Percentiles rank a stretch among this genome's conserved stretches.
These are phyloP conservation scores for Microbotryum silenes-acaulis DNA, from an alignment of 1,284 basidiomycete species.

Conservation along the genomic window DNA sequence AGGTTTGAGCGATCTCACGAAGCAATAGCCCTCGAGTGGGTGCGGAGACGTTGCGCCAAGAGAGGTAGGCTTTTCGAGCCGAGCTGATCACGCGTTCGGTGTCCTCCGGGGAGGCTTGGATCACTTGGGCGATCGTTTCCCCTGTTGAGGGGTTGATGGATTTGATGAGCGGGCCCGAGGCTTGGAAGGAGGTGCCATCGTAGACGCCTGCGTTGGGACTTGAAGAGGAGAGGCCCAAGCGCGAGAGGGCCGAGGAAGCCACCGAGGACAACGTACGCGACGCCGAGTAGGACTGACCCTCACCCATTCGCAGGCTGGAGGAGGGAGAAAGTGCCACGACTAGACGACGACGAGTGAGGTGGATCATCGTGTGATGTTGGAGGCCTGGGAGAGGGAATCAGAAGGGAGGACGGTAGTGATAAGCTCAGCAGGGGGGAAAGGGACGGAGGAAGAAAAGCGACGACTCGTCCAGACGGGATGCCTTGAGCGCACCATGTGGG, in stretches of 20 bases:
- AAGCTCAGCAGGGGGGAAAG: too few species aligned
- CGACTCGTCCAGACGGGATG: too few species aligned
- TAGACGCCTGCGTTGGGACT: conserved; percentile 31
- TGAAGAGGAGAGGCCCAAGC: conserved; percentile 19
- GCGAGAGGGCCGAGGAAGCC: conserved; percentile 13
- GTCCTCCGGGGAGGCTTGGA: conserved; percentile 59
- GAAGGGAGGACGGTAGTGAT: too few species aligned
- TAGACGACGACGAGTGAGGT: too few species aligned
- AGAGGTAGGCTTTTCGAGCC: conserved; percentile 60
- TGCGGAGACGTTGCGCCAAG: conserved; percentile 70
- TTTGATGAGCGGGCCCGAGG: conserved; percentile 14
- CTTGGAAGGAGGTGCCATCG: conserved; percentile 31
- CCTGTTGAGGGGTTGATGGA: conserved; percentile 36
- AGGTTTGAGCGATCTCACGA: conserved; percentile 73
- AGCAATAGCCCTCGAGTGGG: conserved; percentile 80
- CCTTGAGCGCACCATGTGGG: too few species aligned
- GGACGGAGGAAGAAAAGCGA: too few species aligned
- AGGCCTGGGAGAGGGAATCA: too few species aligned
- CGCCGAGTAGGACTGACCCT: too few species aligned
- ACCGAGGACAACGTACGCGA: conserved; percentile 9
- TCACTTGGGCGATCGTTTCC: conserved; percentile 31
- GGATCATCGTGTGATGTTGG: too few species aligned
- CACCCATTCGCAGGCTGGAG: too few species aligned
- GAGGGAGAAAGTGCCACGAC: too few species aligned
- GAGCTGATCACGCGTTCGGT: conserved; percentile 56